Conservation (phyloP, 1,139 yeast species). For the Pichia sp. region DNA sequence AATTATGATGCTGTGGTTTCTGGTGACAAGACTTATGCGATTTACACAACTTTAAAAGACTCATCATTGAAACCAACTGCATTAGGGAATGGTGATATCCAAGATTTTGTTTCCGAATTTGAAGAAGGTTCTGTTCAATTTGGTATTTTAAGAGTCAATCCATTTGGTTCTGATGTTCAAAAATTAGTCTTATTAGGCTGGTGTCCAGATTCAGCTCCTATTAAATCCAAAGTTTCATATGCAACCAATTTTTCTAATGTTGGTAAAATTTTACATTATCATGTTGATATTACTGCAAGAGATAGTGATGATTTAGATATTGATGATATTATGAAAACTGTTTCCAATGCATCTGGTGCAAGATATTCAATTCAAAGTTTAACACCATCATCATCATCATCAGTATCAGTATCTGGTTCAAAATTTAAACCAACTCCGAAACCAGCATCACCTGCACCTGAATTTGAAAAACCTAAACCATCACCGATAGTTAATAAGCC, state of each 20-base stretch:
- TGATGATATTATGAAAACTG: conserved; percentile 64
- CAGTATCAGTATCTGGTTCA: conserved; percentile 22
- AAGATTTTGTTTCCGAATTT: conserved; percentile 74
- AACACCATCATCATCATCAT: conserved; percentile 21
- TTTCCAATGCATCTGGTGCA: conserved; percentile 93
- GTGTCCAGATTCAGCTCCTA: conserved; percentile 86
- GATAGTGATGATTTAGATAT: conserved; percentile 85
- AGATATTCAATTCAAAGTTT: conserved; percentile 66
- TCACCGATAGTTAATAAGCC: conserved; percentile 18
- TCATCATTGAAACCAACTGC: conserved; percentile 54
- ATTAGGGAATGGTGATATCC: conserved; percentile 59
- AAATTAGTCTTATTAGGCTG: conserved; percentile 86
- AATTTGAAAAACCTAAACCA: conserved; percentile 15
- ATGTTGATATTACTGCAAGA: conserved; percentile 95
- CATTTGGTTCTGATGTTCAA: conserved; percentile 82
- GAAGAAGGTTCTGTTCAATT: conserved; percentile 87
- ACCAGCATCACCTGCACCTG: conserved; percentile 21
- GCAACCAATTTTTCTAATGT: conserved; percentile 73
- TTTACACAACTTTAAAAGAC: conserved; percentile 54
- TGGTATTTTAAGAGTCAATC: conserved; percentile 82
- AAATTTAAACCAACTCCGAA: conserved; percentile 26
- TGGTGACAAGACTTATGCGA: conserved; percentile 57
- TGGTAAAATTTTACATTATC: conserved; percentile 73
- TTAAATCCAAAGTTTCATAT: conserved; percentile 66
- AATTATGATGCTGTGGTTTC: conserved; percentile 59